Base-by-base conservation (phyloP, 2,329 filamentous ascomycete species). In the Ophiostoma sp. region DNA sequence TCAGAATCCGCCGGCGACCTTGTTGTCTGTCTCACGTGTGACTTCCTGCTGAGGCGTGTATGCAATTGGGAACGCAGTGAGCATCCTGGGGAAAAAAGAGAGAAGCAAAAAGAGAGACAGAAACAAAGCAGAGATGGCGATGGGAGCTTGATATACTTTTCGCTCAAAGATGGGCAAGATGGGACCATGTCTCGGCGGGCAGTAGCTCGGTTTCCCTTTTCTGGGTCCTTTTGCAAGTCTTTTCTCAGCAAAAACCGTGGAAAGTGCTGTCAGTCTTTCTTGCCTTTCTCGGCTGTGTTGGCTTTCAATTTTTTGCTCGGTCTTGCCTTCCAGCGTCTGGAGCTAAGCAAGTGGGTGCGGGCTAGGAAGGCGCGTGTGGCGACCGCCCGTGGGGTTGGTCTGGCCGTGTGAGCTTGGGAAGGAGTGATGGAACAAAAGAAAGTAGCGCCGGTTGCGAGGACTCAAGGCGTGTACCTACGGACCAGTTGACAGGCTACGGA, bases 291-390 rank as follows among this genome's bases (percentile, higher is more conserved):
- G 50, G n/a, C 33, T 42, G 22, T 39, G n/a, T 74, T 69, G n/a
- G 39, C 28, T 15, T 28, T 59, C 11, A 6, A 11, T 11, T n/a
- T 45, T 52, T 15, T n/a, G 52, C 17, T 52, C 45, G n/a, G 63
- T 70, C 39, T 48, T 25, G 31, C 31, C 25, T 42, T 68, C 11
- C 61, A 42, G 33, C 61, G 36, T 15, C 33, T 45, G 36, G 61
- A 66, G 61, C 61, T 66, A 66, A 19, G n/a, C 33, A 48, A 50
- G 45, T 72, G 45, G 63, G 57, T n/a, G 57, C 42, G 36, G 63
- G 36, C 61, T 72, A 69, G 42, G 45, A 50, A 72, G 33, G 69
- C 57, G 69, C 69, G 39, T 71, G 69, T 71, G 69, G 69, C 69
- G 69, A 71, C 71, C 52, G 69, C 22, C 68, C 66, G 69, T 70